Conservation (phyloP, 1,284 basidiomycete genomes). For the Rhodotorula glutinis region DNA sequence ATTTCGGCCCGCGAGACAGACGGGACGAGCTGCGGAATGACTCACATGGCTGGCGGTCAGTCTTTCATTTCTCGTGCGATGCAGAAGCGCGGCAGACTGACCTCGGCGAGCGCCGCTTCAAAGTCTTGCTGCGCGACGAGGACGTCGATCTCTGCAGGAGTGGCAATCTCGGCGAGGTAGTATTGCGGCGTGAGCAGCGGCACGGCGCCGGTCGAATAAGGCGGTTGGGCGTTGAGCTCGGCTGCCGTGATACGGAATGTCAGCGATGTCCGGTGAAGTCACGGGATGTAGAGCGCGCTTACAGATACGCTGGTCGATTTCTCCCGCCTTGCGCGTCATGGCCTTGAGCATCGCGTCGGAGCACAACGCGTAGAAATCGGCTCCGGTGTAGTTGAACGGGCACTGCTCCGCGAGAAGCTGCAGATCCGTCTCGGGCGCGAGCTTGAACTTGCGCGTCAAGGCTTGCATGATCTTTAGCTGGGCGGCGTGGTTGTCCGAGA, state of each 20-base stretch:
- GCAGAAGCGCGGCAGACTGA: neutral
- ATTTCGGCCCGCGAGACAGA: slow-evolving; percentile 87
- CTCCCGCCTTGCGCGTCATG: slow-evolving; percentile 82
- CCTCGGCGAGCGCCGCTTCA: slow-evolving; percentile 63
- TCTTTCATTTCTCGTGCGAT: neutral
- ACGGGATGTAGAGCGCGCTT: slow-evolving; percentile 8
- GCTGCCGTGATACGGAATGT: slow-evolving; percentile 47
- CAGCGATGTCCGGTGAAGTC: neutral
- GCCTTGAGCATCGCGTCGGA: slow-evolving; percentile 94
- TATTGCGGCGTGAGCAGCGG: slow-evolving; percentile 81
- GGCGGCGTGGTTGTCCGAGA: slow-evolving; percentile 81
- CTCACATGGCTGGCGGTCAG: neutral
- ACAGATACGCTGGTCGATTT: slow-evolving; percentile 71
- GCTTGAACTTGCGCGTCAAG: slow-evolving; percentile 84
- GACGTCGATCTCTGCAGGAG: slow-evolving; percentile 68
- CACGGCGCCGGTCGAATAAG: slow-evolving; percentile 55
- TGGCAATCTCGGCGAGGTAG: slow-evolving; percentile 82
- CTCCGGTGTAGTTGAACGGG: slow-evolving; percentile 91
- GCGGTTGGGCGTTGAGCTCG: slow-evolving; percentile 54
- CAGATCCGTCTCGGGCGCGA: slow-evolving; percentile 70
- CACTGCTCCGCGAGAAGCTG: slow-evolving; percentile 67
- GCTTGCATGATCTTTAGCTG: slow-evolving; percentile 87
- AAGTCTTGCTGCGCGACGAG: slow-evolving; percentile 74
- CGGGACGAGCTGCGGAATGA: slow-evolving; percentile 61
- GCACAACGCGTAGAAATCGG: slow-evolving; percentile 96